Evolutionary conservation across 2,329 filamentous ascomycete species (phyloP), one percentile per base, ranked within the genome.

Genomic region (Apiospora kogelbergensis): DNA sequence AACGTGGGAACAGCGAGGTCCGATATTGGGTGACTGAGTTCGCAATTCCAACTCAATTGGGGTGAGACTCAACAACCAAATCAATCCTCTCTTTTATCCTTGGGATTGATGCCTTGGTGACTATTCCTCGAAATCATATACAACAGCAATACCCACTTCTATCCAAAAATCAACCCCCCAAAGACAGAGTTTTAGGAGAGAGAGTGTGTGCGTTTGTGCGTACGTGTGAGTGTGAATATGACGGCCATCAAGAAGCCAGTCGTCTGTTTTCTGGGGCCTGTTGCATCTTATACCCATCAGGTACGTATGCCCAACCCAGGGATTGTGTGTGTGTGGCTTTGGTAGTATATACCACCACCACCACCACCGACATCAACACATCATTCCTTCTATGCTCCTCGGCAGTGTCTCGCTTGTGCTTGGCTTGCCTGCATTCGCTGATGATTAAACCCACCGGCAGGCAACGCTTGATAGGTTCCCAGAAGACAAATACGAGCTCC

Each of bases 221-320:
- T n/a, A n/a, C n/a, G n/a, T n/a, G n/a, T n/a, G n/a, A n/a, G n/a
- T 5, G 9, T 5, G 17, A 45, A 44, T 6, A 63, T 37, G 26
- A 17, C 65, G 46, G 66, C 17, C 45, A 69, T 33, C 66, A 69
- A 67, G 44, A 82, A 82, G 72, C 82, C 82, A 17, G 73, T 81
- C 42, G 84, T 86, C 69, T 82, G 82, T 73, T 86, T 84, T 75
- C 76, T 86, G n/a, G 84, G 84, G 24, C 84, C 84, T 40, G 75
- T 80, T 63, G 81, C 84, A 20, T 86, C 84, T 66, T 86, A 86
- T 74, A 84, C 84, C 57, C 84, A 86, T 70, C 84, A 86, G 82
- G 84, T 85, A 79, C 72, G 77, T 69, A 67, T 10, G 33, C 7
- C 33, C 33, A 33, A 44, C 22, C 60, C 60, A 24, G 20, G 60